These are phyloP conservation scores for Acer campestre DNA, from an alignment of 345 rosid species.

Conservation along the genomic window DNA sequence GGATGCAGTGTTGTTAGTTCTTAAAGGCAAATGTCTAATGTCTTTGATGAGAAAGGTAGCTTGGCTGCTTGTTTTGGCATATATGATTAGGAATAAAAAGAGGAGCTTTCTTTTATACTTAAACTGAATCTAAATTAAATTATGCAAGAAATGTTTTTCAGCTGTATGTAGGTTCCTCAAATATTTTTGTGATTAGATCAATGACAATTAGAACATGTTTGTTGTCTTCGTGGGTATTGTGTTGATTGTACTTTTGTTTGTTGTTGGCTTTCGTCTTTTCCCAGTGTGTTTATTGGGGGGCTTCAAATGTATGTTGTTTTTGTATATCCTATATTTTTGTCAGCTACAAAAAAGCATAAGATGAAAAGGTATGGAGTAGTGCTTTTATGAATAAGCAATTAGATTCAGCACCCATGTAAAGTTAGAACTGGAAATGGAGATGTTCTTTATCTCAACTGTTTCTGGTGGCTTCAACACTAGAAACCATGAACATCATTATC, in stretches of 20 bases:
- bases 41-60: background rate
- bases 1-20: background rate
- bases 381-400: background rate
- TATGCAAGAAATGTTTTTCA: background rate
- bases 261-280: background rate
- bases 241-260: background rate
- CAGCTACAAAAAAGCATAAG: background rate
- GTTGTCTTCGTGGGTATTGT: too few species aligned
- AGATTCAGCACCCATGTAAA: background rate
- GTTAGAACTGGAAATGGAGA: background rate
- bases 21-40: background rate
- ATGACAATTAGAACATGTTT: background rate
- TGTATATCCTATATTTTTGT: background rate
- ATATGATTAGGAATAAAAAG: background rate
- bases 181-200: background rate
- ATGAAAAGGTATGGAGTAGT: background rate
- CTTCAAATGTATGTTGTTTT: background rate
- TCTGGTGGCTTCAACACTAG: background rate
- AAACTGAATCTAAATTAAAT: background rate
- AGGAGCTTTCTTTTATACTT: background rate
- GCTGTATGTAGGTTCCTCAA: background rate
- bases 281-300: too few species aligned
- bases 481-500: background rate
- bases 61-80: background rate
- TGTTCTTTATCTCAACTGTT: constrained; percentile 1